Evolutionary conservation across 2,329 filamentous ascomycete species (phyloP).

Genomic region (Cladosporium sp.): DNA sequence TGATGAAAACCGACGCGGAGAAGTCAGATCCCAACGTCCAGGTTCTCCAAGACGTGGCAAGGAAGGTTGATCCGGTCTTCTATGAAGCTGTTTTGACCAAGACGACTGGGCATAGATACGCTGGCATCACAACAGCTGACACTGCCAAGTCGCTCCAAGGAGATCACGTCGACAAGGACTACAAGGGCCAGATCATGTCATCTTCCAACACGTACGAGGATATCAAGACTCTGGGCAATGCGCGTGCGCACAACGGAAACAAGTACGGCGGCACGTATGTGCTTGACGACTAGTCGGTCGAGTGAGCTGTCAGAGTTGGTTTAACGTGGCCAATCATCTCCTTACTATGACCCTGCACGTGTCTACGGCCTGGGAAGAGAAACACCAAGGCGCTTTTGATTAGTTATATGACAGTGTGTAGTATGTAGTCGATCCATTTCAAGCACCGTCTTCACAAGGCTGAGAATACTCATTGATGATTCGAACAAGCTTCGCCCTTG

Average conservation of each 20-base stretch:
- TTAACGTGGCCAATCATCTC: too few relatives aligned
- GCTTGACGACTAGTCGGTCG: neutral
- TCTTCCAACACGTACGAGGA: neutral
- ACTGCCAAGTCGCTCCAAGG: neutral
- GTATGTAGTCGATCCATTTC: too few relatives aligned
- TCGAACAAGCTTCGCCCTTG: constrained; percentile 11
- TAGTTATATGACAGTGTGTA: too few relatives aligned
- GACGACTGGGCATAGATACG: neutral
- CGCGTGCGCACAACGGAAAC: neutral
- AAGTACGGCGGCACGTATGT: neutral
- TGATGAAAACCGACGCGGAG: neutral
- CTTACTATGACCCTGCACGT: too few relatives aligned
- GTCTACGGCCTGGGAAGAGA: too few relatives aligned
- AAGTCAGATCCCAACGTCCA: neutral
- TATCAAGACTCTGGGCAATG: neutral
- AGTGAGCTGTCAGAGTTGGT: too few relatives aligned
- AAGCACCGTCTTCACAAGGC: neutral
- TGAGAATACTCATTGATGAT: constrained; percentile 24
- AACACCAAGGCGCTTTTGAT: too few relatives aligned
- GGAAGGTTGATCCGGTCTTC: neutral
- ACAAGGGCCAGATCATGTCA: neutral
- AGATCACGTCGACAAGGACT: neutral
- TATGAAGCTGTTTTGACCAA: neutral
- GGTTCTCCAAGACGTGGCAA: neutral
- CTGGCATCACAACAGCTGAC: neutral